phyloP scores from a whole-genome alignment of 2,329 filamentous ascomycete species.

The Aspergillus arachidicola region DNA sequence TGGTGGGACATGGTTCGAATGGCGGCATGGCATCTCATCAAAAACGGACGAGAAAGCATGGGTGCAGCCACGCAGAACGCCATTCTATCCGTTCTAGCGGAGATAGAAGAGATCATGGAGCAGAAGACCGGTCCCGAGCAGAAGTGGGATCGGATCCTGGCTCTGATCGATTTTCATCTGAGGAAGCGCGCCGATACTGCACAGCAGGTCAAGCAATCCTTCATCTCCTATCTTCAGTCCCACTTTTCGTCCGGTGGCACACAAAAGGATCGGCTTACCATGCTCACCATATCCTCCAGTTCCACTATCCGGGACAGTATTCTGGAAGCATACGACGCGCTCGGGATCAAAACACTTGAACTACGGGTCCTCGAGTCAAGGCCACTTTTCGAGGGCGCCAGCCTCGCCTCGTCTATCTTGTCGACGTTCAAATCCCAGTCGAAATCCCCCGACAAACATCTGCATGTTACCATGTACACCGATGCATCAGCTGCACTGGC shows the following conservation, averaged over 20 bases:
- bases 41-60: conserved; percentile 69
- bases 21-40: conserved; percentile 65
- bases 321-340: conserved; percentile 40
- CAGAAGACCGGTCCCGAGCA: conserved; percentile 10
- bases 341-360: conserved; percentile 47
- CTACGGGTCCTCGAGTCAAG: conserved; percentile 67
- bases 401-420: conserved; percentile 50
- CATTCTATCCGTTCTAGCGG: conserved; percentile 27
- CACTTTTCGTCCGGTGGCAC: conserved; percentile 12
- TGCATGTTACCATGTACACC: conserved; percentile 56
- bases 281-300: conserved; percentile 65
- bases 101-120: conserved; percentile 27
- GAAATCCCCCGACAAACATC: conserved; percentile 19
- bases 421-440: conserved; percentile 27
- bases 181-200: conserved; percentile 25
- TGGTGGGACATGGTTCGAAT: conserved; percentile 62
- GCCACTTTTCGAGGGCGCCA: conserved; percentile 66
- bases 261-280: conserved; percentile 39
- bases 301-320: conserved; percentile 61
- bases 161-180: conserved; percentile 30
- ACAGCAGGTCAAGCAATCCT: conserved; percentile 27
- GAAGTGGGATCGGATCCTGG: conserved; percentile 26
- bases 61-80: conserved; percentile 58
- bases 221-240: conserved; percentile 27
- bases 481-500: conserved; percentile 63